Conservation (phyloP, 306 rosid genomes). For the Casuarina glauca region DNA sequence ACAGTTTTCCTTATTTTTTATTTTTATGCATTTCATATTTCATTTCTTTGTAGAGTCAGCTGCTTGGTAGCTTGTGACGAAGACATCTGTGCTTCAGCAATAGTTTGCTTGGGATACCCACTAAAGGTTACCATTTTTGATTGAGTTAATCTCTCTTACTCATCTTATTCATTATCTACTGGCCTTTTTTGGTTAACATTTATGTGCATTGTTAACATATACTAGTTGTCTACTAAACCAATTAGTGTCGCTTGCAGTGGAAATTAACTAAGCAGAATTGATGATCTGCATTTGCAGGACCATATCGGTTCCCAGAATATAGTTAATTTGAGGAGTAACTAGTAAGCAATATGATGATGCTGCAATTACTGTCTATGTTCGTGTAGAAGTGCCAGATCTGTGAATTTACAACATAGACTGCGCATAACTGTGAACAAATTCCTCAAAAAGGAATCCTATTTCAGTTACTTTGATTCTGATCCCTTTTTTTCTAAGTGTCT, state of each 20-base stretch:
- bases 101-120: conserved; percentile 89
- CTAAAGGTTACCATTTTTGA: conserved; percentile 58
- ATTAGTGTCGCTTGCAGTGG: background rate
- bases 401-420: background rate
- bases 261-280: background rate
- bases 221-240: background rate
- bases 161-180: background rate
- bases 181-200: too few species aligned
- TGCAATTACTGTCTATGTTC: background rate
- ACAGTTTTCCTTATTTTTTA: background rate
- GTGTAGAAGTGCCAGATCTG: background rate
- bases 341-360: background rate
- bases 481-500: background rate
- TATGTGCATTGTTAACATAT: background rate
- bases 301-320: background rate
- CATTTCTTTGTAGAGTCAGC: conserved; percentile 64
- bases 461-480: background rate
- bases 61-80: conserved; percentile 86
- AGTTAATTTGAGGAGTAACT: background rate
- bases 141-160: conserved; percentile 14
- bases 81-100: conserved; percentile 66
- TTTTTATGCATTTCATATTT: conserved; percentile 2
- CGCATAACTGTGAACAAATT: background rate
- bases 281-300: background rate
- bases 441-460: background rate